A percentile compares a stretch with the other conserved stretches of the same genome.
phyloP scores from a whole-genome alignment of 306 rosid genomes.

The Cucumis hystrix region DNA sequence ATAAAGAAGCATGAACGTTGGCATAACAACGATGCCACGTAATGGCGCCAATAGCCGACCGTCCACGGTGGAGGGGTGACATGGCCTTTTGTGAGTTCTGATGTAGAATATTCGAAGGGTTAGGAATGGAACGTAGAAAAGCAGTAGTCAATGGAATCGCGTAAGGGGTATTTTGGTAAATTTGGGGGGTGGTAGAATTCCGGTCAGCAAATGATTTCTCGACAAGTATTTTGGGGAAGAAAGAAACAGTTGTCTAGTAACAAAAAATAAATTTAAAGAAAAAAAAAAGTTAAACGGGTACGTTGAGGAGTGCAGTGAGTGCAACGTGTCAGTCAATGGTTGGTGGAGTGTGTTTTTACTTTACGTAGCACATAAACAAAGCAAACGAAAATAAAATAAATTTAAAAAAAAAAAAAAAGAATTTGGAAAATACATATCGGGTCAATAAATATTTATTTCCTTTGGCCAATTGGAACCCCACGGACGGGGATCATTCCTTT shows the following conservation, averaged over 20 bases:
- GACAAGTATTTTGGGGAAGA: conserved; percentile 67
- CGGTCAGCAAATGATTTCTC: conserved; percentile 26
- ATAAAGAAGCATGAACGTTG: conserved; percentile 11
- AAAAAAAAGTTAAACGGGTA: conserved; percentile 16
- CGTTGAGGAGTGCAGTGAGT: conserved; percentile 36
- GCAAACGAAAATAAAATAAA: neutral
- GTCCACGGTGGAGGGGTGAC: neutral
- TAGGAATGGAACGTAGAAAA: neutral
- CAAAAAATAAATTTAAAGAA: neutral
- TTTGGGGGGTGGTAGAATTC: conserved; percentile 6
- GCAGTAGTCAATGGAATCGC: neutral
- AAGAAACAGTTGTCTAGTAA: conserved; percentile 9
- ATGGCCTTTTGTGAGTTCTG: neutral
- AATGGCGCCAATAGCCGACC: conserved; percentile 17
- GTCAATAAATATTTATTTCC: neutral
- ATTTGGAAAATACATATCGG: neutral
- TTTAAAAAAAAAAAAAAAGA: neutral
- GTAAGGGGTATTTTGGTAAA: conserved; percentile 13
- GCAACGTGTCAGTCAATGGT: conserved; percentile 38
- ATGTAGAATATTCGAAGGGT: neutral
- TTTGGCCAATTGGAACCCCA: neutral
- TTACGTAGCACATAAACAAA: conserved; percentile 20
- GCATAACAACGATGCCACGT: conserved; percentile 12
- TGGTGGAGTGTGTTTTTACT: conserved; percentile 20
- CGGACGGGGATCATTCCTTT: neutral